A percentile compares a stretch with the other conserved stretches of the same genome.
These are phyloP conservation scores for Cochlearia excelsa DNA, from an alignment of 345 rosid genomes.

Conservation along the genomic window DNA sequence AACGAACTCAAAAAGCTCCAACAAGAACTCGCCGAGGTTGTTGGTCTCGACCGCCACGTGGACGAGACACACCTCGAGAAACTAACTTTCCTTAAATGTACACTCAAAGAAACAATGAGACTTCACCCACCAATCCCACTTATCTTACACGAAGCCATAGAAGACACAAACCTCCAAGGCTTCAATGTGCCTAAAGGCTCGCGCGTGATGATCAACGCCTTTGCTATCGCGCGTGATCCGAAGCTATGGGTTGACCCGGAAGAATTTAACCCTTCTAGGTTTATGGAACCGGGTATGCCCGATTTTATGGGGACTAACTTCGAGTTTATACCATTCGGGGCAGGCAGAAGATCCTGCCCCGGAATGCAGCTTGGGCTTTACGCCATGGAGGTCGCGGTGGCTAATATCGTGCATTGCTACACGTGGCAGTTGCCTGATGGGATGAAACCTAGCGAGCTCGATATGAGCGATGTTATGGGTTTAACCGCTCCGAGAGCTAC, in stretches of 20 bases:
- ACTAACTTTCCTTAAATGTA: conserved; percentile 57
- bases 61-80: conserved; percentile 73
- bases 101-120: conserved; percentile 70
- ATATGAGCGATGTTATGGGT: conserved; percentile 78
- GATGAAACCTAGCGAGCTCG: conserved; percentile 78
- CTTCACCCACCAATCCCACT: conserved; percentile 97
- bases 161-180: conserved; percentile 57
- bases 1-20: conserved; percentile 61
- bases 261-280: conserved; percentile 65
- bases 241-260: conserved; percentile 75
- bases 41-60: conserved; percentile 69
- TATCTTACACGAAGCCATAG: conserved; percentile 81
- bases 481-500: conserved; percentile 83
- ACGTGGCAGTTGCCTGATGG: conserved; percentile 88
- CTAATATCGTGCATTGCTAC: conserved; percentile 67
- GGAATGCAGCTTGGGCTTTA: conserved; percentile 95
- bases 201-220: conserved; percentile 73
- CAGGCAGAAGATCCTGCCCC: conserved; percentile 89
- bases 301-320: conserved; percentile 78
- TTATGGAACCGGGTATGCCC: conserved; percentile 54
- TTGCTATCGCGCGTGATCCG: conserved; percentile 74
- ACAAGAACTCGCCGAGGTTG: conserved; percentile 67
- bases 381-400: conserved; percentile 66
- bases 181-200: conserved; percentile 62
- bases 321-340: conserved; percentile 86